Percentiles rank a stretch among this genome's conserved stretches.
Evolutionary conservation across 83 land plant genomes (phyloP).

Genomic region (Thuja plicata): DNA sequence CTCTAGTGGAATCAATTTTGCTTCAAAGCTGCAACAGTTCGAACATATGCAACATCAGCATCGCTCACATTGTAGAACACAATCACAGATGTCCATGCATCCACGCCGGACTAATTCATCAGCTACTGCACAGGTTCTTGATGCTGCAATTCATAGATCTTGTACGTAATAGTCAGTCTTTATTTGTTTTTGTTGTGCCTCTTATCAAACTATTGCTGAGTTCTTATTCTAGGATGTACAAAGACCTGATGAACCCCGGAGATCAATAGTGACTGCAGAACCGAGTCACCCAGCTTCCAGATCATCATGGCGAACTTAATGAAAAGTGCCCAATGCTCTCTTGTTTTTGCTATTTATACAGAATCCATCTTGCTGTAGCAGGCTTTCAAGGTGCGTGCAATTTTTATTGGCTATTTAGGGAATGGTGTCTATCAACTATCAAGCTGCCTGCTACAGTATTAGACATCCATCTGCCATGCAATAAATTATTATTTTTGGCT

Average conservation of each 20-base stretch:
- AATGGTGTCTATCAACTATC: background rate
- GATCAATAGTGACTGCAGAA: conserved; percentile 25
- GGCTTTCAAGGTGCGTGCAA: background rate
- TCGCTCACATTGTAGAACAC: conserved; percentile 47
- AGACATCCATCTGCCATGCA: background rate
- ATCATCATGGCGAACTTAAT: conserved; percentile 30
- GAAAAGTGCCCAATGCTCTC: background rate
- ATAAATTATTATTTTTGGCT: background rate
- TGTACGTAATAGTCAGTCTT: background rate
- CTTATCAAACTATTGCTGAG: background rate
- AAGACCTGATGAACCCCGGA: conserved; percentile 35
- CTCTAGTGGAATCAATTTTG: conserved; percentile 65
- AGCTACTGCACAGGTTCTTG: conserved; percentile 35
- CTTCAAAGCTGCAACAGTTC: conserved; percentile 74
- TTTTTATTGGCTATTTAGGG: background rate
- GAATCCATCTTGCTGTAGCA: background rate
- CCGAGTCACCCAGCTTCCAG: conserved; percentile 37
- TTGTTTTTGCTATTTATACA: background rate
- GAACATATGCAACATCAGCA: conserved; percentile 84
- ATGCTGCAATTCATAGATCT: background rate
- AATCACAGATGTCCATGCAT: conserved; percentile 30
- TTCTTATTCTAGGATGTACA: conserved; percentile 34
- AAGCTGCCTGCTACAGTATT: background rate
- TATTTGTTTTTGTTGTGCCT: background rate
- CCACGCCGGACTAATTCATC: conserved; percentile 36